These are phyloP conservation scores for Silene noctiflora DNA, from an alignment of 179 eudicot genomes.

Conservation along the genomic window DNA sequence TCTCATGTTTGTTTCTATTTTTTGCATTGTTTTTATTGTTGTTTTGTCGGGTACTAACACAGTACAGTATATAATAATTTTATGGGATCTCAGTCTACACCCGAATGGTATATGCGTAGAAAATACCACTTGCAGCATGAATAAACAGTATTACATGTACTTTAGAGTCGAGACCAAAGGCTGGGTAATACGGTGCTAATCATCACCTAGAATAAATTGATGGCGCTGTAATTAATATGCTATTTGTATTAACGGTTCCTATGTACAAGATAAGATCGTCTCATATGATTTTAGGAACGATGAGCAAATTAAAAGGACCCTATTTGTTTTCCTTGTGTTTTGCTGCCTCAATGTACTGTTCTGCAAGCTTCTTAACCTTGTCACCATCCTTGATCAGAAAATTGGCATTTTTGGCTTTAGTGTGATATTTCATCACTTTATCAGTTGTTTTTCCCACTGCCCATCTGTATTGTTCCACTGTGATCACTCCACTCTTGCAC, in stretches of 20 bases:
- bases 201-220: background rate
- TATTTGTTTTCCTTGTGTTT: constrained; percentile 43
- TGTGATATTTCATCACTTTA: constrained; percentile 78
- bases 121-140: no score
- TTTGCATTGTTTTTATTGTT: no score
- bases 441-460: constrained; percentile 76
- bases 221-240: background rate
- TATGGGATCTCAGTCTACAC: background rate
- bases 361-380: constrained; percentile 92
- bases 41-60: background rate
- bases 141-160: background rate
- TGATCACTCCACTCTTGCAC: constrained; percentile 81
- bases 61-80: no score
- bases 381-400: constrained; percentile 94
- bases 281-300: background rate
- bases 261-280: constrained; percentile 25
- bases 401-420: constrained; percentile 70
- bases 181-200: background rate
- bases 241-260: background rate
- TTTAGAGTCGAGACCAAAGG: background rate
- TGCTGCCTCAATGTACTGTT: constrained; percentile 83
- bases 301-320: background rate
- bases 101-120: background rate
- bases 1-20: no score
- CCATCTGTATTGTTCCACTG: constrained; percentile 78